Evolutionary conservation across 805 yeast genomes (phyloP).

Genomic region (Candida parachauliodes): DNA sequence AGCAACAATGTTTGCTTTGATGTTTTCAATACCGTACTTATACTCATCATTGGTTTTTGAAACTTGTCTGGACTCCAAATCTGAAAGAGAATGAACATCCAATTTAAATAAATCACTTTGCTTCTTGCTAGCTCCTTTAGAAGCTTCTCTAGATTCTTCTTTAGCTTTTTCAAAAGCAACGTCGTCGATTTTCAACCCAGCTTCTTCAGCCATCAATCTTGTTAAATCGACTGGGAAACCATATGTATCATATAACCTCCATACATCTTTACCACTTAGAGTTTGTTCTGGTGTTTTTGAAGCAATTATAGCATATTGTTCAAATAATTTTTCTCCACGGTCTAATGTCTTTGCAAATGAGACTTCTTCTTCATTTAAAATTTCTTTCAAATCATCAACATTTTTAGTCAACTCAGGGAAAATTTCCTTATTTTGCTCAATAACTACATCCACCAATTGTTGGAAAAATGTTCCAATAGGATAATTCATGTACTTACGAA

Average conservation of each 20-base stretch:
- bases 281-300: slow-evolving; percentile 69
- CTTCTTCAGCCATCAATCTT: slow-evolving; percentile 97
- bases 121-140: slow-evolving; percentile 76
- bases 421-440: slow-evolving; percentile 78
- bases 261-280: slow-evolving; percentile 89
- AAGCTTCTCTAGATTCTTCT: slow-evolving; percentile 87
- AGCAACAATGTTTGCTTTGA: slow-evolving; percentile 66
- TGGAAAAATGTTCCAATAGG: slow-evolving; percentile 95
- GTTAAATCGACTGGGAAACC: slow-evolving; percentile 99
- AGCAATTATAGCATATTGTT: slow-evolving; percentile 85
- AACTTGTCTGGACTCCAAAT: slow-evolving; percentile 56
- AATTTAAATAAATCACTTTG: slow-evolving; percentile 65
- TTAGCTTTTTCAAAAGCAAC: slow-evolving; percentile 89
- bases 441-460: slow-evolving; percentile 86
- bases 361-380: slow-evolving; percentile 92
- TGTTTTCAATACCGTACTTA: slow-evolving; percentile 72
- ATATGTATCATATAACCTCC: slow-evolving; percentile 97
- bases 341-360: slow-evolving; percentile 94
- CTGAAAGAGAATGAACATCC: slow-evolving; percentile 86
- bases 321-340: slow-evolving; percentile 95
- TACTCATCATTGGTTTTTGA: slow-evolving; percentile 79
- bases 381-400: slow-evolving; percentile 75
- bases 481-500: slow-evolving; percentile 91
- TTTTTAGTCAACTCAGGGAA: slow-evolving; percentile 88
- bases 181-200: slow-evolving; percentile 89